Percentiles rank a stretch among this genome's conserved stretches.
phyloP scores from a whole-genome alignment of 1,139 yeast species.

The Yamadazyma triangularis region DNA sequence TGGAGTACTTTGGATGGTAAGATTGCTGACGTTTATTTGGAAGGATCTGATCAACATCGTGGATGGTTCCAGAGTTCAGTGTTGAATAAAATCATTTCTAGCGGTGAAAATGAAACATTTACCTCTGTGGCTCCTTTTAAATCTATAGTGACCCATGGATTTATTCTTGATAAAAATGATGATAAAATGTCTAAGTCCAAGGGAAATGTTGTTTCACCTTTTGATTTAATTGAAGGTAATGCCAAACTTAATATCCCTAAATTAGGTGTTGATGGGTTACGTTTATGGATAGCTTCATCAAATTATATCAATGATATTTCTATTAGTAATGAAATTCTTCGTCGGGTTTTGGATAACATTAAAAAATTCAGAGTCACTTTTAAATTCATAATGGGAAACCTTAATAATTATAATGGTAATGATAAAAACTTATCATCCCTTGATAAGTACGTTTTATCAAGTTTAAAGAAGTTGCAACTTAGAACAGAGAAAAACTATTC shows the following conservation, averaged over 20 bases:
- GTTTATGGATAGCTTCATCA: constrained; percentile 88
- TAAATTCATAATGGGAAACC: constrained; percentile 75
- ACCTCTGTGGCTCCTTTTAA: constrained; percentile 65
- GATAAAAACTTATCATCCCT: constrained; percentile 46
- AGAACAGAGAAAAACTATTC: constrained; percentile 45
- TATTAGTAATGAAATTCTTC: constrained; percentile 67
- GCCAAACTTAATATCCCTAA: constrained; percentile 52
- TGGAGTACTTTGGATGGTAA: constrained; percentile 63
- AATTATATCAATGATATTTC: constrained; percentile 80
- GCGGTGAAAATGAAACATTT: constrained; percentile 30
- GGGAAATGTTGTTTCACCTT: constrained; percentile 77
- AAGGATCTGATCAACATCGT: constrained; percentile 96
- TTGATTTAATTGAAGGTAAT: constrained; percentile 63
- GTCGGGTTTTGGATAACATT: constrained; percentile 72
- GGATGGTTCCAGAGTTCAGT: constrained; percentile 99
- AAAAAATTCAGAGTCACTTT: constrained; percentile 82
- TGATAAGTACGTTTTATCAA: constrained; percentile 63
- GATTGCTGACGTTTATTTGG: constrained; percentile 74
- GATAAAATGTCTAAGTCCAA: constrained; percentile 91
- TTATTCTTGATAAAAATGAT: constrained; percentile 80
- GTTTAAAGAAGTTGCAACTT: constrained; percentile 45
- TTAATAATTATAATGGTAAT: constrained; percentile 22
- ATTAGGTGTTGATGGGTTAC: constrained; percentile 87
- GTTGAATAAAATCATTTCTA: constrained; percentile 65
- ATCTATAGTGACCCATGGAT: constrained; percentile 86